Evolutionary conservation across 208 protist genomes (phyloP).

Genomic region (Acanthamoeba sp.): DNA sequence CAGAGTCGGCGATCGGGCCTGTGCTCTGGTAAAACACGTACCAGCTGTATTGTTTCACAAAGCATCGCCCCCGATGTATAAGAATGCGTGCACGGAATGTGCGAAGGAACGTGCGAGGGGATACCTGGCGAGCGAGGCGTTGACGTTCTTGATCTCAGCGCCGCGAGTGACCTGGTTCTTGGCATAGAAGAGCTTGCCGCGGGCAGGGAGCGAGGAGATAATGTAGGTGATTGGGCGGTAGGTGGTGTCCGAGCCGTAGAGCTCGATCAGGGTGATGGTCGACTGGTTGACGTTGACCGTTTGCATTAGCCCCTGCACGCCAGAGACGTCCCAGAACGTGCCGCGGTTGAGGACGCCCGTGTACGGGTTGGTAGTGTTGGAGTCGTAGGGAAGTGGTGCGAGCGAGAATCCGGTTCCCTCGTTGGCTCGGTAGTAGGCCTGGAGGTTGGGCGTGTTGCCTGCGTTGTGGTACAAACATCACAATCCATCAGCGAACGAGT

Average conservation of each 20-base stretch:
- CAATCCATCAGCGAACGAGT: too few relatives aligned
- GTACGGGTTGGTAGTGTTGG: background rate
- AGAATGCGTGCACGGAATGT: background rate
- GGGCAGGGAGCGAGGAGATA: background rate
- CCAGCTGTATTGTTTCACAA: background rate
- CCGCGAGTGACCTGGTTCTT: background rate
- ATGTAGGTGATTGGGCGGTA: conserved; percentile 9
- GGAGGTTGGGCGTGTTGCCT: conserved; percentile 47
- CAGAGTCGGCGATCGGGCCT: background rate
- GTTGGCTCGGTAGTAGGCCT: conserved; percentile 40
- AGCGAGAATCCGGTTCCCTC: conserved; percentile 20
- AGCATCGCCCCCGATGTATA: background rate
- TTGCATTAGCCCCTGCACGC: conserved; percentile 5
- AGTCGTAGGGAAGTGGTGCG: background rate
- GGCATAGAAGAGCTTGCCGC: conserved; percentile 38
- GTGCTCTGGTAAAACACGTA: conserved; percentile 55
- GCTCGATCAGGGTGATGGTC: background rate
- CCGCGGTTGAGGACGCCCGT: background rate
- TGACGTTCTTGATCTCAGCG: background rate
- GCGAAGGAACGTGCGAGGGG: too few relatives aligned
- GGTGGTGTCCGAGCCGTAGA: conserved; percentile 31
- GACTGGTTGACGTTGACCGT: background rate
- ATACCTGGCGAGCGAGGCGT: background rate
- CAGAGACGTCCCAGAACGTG: conserved; percentile 17
- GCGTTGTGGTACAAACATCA: background rate